Evolutionary conservation across 1,284 basidiomycete genomes (phyloP).

Genomic region (Apiotrichum brassicae): DNA sequence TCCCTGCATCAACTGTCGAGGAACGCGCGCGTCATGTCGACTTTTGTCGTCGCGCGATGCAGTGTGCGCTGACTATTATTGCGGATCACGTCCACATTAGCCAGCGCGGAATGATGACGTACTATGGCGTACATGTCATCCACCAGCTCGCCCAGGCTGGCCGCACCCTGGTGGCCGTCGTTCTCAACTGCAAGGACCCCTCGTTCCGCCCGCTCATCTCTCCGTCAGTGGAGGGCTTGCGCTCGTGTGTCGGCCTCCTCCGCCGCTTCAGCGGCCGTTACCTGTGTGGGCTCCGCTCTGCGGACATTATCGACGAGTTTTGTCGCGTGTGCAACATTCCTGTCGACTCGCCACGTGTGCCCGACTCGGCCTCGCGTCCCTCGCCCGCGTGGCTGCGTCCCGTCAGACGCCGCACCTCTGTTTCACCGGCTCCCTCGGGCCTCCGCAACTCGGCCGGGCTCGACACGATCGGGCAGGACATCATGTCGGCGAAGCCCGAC

Average conservation of each 20-base stretch:
- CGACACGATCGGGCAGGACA: constrained; percentile 25
- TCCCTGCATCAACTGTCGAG: constrained; percentile 43
- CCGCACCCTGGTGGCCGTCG: constrained; percentile 72
- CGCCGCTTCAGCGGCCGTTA: constrained; percentile 49
- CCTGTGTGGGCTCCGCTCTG: constrained; percentile 76
- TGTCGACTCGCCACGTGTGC: constrained; percentile 56
- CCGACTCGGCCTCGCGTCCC: constrained; percentile 53
- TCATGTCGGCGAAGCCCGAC: constrained; percentile 24
- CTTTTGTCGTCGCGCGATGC: constrained; percentile 54
- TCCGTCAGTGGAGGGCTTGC: constrained; percentile 69
- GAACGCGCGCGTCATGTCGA: constrained; percentile 45
- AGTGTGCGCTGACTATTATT: constrained; percentile 57
- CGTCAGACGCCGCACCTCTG: constrained; percentile 56
- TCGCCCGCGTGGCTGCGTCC: constrained; percentile 79
- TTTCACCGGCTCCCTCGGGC: constrained; percentile 36
- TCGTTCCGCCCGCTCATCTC: constrained; percentile 61
- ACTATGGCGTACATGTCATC: constrained; percentile 87
- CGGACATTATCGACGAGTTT: constrained; percentile 86
- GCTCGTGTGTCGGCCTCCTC: constrained; percentile 74
- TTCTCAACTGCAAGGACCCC: constrained; percentile 57
- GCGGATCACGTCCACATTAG: constrained; percentile 69
- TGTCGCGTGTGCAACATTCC: constrained; percentile 85
- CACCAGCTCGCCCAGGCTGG: constrained; percentile 90
- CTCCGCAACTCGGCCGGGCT: constrained; percentile 50
- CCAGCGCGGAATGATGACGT: constrained; percentile 79